These are phyloP conservation scores for Leccinum sublutescens DNA, from an alignment of 768 basidiomycete species.

Conservation along the genomic window DNA sequence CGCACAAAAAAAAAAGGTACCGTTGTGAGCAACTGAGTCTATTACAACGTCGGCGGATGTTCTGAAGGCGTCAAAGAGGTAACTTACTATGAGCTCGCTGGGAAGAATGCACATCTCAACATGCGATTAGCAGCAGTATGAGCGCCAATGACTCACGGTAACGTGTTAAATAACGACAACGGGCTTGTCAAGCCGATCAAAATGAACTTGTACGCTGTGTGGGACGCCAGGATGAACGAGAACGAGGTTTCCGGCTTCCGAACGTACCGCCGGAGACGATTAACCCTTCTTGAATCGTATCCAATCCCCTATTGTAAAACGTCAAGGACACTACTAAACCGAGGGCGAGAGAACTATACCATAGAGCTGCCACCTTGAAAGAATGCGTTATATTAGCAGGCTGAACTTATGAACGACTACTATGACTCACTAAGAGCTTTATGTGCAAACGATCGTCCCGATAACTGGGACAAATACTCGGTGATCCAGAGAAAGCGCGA, in stretches of 20 bases:
- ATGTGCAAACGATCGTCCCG: neutral
- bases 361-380: slow-evolving; percentile 11
- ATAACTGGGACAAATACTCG: neutral
- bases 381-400: neutral
- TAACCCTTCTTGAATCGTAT: slow-evolving; percentile 15
- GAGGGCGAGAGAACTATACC: neutral
- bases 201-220: slow-evolving; percentile 13
- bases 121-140: neutral
- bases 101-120: neutral
- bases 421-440: slow-evolving; percentile 14
- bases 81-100: slow-evolving; percentile 13
- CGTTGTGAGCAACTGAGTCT: slow-evolving; percentile 9
- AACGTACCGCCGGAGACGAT: slow-evolving; percentile 11
- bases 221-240: neutral
- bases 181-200: neutral
- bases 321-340: neutral
- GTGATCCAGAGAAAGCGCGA: neutral
- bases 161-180: neutral
- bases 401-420: neutral
- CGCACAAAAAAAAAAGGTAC: neutral
- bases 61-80: neutral
- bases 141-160: slow-evolving; percentile 5
- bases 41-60: neutral
- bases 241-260: neutral
- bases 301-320: slow-evolving; percentile 1